Percentiles rank a stretch among this genome's conserved stretches.
Evolutionary conservation across 495 filamentous ascomycete species (phyloP).

Genomic region (Lasiosphaeris hirsuta): DNA sequence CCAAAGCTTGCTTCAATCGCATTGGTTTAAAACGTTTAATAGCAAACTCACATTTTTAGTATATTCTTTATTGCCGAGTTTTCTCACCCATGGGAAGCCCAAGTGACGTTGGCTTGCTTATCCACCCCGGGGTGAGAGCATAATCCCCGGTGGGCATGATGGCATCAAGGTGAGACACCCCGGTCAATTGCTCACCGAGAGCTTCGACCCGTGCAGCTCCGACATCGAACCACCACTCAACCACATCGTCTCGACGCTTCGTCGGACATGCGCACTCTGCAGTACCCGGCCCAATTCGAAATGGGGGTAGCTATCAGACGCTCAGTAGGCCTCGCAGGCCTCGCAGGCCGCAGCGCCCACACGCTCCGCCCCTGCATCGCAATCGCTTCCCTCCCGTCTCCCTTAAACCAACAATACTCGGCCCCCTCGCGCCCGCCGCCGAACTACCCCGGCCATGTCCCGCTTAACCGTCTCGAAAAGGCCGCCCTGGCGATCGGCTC

Average conservation of each 20-base stretch:
- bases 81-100: no score
- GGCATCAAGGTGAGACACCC: neutral
- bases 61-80: no score
- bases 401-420: constrained; percentile 55
- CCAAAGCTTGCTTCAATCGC: no score
- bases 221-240: constrained; percentile 15
- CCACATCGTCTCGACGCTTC: neutral
- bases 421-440: constrained; percentile 75
- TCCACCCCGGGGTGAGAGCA: no score
- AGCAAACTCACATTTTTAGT: no score
- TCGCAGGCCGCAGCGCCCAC: constrained; percentile 13
- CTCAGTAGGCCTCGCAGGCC: constrained; percentile 18
- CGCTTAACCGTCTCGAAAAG: constrained; percentile 74
- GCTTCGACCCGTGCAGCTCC: constrained; percentile 3
- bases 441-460: constrained; percentile 89
- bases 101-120: no score
- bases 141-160: no score
- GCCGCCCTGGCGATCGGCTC: constrained; percentile 77
- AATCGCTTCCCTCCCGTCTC: neutral
- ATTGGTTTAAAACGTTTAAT: no score
- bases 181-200: neutral
- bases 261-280: constrained; percentile 14
- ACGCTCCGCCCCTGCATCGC: constrained; percentile 1
- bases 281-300: constrained; percentile 8
- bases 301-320: constrained; percentile 31